A percentile compares a stretch with the other conserved stretches of the same genome.
phyloP scores from a whole-genome alignment of 495 filamentous ascomycete genomes.

The Podospora anserina region DNA sequence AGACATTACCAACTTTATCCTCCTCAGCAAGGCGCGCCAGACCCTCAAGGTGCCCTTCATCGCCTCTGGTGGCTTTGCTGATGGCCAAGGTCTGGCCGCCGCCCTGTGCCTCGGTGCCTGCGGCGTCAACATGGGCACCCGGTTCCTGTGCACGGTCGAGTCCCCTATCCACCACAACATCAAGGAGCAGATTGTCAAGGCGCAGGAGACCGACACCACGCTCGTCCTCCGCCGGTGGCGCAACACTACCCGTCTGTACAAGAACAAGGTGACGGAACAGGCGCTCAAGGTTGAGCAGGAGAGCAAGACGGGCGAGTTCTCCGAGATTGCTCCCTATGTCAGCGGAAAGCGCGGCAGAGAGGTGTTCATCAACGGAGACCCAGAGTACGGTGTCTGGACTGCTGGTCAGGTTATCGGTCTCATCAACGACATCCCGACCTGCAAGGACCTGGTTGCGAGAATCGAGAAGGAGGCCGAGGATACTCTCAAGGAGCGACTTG shows the following conservation, averaged over 20 bases:
- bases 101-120: conserved; percentile 88
- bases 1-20: conserved; percentile 97
- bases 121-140: conserved; percentile 94
- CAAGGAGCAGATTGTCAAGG: conserved; percentile 86
- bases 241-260: conserved; percentile 85
- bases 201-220: conserved; percentile 86
- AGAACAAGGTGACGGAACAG: conserved; percentile 80
- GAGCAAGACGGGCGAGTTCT: conserved; percentile 84
- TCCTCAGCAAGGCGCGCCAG: conserved; percentile 82
- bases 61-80: conserved; percentile 91
- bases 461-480: conserved; percentile 61
- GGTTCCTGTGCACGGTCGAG: conserved; percentile 92
- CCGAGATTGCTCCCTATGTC: conserved; percentile 83
- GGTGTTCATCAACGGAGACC: conserved; percentile 90
- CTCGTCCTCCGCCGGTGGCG: conserved; percentile 86
- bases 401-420: conserved; percentile 65
- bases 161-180: conserved; percentile 89
- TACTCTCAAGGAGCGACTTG: conserved; percentile 44
- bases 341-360: conserved; percentile 88
- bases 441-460: conserved; percentile 50
- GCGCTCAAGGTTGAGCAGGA: conserved; percentile 79
- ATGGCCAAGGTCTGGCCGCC: conserved; percentile 89
- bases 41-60: conserved; percentile 86
- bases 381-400: conserved; percentile 79
- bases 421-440: conserved; percentile 63